A percentile compares a stretch with the other conserved stretches of the same genome.
Conservation (phyloP, 1,284 basidiomycete genomes). For the Malassezia yamatoensis region DNA sequence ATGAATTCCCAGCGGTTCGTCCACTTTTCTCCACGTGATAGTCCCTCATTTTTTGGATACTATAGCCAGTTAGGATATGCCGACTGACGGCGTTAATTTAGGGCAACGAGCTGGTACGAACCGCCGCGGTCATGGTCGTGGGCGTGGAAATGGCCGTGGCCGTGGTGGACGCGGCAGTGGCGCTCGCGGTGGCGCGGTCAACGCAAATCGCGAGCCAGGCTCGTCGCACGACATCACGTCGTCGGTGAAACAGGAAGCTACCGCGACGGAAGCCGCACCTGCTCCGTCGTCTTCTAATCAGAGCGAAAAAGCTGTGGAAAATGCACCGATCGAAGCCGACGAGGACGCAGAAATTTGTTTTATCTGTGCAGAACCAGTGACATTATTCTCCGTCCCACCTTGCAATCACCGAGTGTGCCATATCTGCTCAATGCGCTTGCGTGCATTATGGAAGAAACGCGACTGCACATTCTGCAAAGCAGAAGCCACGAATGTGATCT, state of each 20-base stretch:
- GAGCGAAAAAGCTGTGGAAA: neutral
- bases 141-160: constrained; percentile 7
- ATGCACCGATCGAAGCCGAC: neutral
- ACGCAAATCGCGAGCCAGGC: neutral
- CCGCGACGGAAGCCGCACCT: neutral
- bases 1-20: neutral
- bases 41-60: neutral
- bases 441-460: constrained; percentile 72
- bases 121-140: constrained; percentile 1
- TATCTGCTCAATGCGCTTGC: constrained; percentile 78
- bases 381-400: constrained; percentile 74
- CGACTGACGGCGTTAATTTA: neutral
- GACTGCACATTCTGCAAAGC: constrained; percentile 98
- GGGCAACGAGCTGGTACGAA: neutral
- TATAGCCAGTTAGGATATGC: neutral
- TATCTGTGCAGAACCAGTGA: constrained; percentile 91
- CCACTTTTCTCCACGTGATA: constrained; percentile 11
- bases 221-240: neutral
- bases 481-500: constrained; percentile 68
- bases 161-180: neutral
- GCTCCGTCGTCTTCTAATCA: neutral
- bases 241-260: neutral
- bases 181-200: neutral
- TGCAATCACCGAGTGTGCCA: constrained; percentile 90
- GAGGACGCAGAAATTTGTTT: constrained; percentile 59